A percentile compares a stretch with the other conserved stretches of the same genome.
Conservation (phyloP, 176 grass and related monocot species). For the Paspalum vaginatum region DNA sequence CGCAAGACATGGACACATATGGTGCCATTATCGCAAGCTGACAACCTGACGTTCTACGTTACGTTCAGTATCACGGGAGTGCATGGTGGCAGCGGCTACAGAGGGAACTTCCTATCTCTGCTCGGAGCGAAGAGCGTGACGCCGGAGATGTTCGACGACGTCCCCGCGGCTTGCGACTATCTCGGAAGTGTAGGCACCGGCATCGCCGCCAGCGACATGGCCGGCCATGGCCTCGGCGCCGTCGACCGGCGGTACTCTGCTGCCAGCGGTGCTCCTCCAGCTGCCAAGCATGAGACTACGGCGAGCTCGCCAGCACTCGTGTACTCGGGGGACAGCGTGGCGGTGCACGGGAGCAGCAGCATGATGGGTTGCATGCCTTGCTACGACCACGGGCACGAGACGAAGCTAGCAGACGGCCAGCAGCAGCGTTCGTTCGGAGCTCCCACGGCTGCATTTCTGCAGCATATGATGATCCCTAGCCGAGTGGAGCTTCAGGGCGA, state of each 20-base stretch:
- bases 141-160: constrained; percentile 51
- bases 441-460: constrained; percentile 29
- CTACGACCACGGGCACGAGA: constrained; percentile 21
- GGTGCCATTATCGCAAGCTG: neutral
- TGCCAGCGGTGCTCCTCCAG: constrained; percentile 12
- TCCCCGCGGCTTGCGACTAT: constrained; percentile 53
- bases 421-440: constrained; percentile 47
- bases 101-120: constrained; percentile 55
- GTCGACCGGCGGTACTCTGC: neutral
- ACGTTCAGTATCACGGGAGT: constrained; percentile 43
- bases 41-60: neutral
- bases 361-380: constrained; percentile 24
- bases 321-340: constrained; percentile 8
- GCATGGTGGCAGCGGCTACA: constrained; percentile 2
- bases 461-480: constrained; percentile 12
- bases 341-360: constrained; percentile 4
- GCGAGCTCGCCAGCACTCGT: constrained; percentile 31
- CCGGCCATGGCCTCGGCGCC: constrained; percentile 11
- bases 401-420: constrained; percentile 12
- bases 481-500: neutral
- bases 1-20: too few species aligned
- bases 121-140: constrained; percentile 47
- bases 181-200: constrained; percentile 51
- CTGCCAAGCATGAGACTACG: constrained; percentile 29
- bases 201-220: neutral